Percentiles rank a stretch among this genome's conserved stretches.
phyloP scores from a whole-genome alignment of 495 filamentous ascomycete genomes.

The Rhypophila decipiens region DNA sequence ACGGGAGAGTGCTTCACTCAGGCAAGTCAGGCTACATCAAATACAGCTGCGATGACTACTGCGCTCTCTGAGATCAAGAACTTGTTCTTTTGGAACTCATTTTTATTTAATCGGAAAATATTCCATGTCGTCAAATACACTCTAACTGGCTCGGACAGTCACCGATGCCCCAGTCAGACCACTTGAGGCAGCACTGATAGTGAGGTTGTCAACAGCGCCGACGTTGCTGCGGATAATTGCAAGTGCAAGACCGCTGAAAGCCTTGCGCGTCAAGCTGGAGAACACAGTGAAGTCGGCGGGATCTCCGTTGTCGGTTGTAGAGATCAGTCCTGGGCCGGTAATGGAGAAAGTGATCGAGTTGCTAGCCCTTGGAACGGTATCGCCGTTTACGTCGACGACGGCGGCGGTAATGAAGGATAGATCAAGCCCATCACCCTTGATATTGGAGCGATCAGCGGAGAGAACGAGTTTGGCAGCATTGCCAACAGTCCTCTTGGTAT shows the following conservation, averaged over 20 bases:
- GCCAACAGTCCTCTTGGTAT: constrained; percentile 30
- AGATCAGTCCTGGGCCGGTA: constrained; percentile 33
- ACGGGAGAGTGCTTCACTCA: too few relatives aligned
- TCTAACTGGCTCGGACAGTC: neutral
- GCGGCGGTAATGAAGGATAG: constrained; percentile 37
- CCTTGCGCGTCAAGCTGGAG: constrained; percentile 34
- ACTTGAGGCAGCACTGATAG: neutral
- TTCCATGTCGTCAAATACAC: neutral
- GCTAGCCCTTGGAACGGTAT: constrained; percentile 17
- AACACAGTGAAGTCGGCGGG: constrained; percentile 38
- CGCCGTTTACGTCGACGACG: constrained; percentile 29
- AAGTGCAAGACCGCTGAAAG: constrained; percentile 37
- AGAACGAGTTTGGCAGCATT: constrained; percentile 25
- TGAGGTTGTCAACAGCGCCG: neutral
- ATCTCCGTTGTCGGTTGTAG: constrained; percentile 44
- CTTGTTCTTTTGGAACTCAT: too few relatives aligned
- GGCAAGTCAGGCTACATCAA: too few relatives aligned
- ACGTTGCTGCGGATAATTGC: constrained; percentile 27
- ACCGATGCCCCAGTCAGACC: neutral
- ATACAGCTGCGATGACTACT: too few relatives aligned
- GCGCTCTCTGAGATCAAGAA: too few relatives aligned
- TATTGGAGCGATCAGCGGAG: constrained; percentile 29
- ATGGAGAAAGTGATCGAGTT: constrained; percentile 38
- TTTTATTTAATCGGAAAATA: too few relatives aligned
- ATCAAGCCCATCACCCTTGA: constrained; percentile 32